A percentile compares a stretch with the other conserved stretches of the same genome.
These are phyloP conservation scores for Myriosclerotinia curreyana DNA, from an alignment of 2,329 filamentous ascomycete genomes.

Conservation along the genomic window DNA sequence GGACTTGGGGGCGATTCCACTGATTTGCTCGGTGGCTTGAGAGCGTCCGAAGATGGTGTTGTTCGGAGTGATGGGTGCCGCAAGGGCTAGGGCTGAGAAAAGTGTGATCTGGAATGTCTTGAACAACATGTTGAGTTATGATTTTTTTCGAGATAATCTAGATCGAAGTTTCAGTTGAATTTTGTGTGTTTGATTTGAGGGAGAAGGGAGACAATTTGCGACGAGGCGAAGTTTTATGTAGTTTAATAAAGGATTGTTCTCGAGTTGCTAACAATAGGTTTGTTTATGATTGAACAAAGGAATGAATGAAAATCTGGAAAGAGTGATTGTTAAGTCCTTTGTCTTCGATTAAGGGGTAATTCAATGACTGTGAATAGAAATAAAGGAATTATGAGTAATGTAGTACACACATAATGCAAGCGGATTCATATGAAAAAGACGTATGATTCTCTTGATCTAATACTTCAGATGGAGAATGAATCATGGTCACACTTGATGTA, in stretches of 20 bases:
- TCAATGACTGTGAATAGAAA: background rate
- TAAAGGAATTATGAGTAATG: no score
- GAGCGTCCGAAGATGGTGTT: background rate
- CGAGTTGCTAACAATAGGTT: background rate
- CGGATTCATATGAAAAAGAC: background rate
- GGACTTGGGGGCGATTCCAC: constrained; percentile 50
- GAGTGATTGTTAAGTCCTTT: background rate
- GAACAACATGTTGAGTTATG: background rate
- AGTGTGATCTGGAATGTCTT: background rate
- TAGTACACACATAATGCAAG: background rate
- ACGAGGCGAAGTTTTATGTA: background rate
- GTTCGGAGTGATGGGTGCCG: background rate
- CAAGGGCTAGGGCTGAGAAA: background rate
- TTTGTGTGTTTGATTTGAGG: background rate
- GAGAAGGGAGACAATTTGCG: background rate
- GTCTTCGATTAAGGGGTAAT: background rate
- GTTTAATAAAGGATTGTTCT: background rate
- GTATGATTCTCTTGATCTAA: background rate
- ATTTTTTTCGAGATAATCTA: background rate
- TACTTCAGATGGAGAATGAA: constrained; percentile 8
- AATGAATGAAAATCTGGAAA: background rate
- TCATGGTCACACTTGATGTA: constrained; percentile 2
- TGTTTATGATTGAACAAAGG: constrained; percentile 1
- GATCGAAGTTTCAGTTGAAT: background rate
- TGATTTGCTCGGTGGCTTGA: background rate